Conservation (phyloP, 176 grass and related monocot species). For the Puccinellia tenuiflora region DNA sequence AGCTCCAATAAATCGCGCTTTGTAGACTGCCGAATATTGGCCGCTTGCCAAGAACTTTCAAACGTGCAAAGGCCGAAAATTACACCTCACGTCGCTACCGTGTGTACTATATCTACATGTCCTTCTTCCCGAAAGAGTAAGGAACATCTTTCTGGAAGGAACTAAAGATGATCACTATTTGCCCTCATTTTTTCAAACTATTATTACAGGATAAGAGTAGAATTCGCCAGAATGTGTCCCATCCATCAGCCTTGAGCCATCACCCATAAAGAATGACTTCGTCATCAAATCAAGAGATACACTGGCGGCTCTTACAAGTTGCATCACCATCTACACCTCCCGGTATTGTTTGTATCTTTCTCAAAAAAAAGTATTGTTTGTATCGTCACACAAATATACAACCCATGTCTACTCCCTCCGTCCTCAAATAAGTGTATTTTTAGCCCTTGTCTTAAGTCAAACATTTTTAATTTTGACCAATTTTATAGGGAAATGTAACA, state of each 20-base stretch:
- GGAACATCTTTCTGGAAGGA: neutral
- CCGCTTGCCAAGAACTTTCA: no score
- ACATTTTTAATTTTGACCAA: no score
- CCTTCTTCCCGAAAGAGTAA: neutral
- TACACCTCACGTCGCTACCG: neutral
- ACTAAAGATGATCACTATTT: neutral
- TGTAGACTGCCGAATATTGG: no score
- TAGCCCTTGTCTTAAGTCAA: no score
- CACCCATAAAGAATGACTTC: neutral
- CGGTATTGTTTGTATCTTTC: no score
- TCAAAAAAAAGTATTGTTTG: no score
- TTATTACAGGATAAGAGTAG: neutral
- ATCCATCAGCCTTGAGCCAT: neutral
- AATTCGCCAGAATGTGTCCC: neutral
- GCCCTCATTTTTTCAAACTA: neutral
- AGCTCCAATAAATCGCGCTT: no score
- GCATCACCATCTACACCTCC: neutral
- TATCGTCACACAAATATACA: neutral
- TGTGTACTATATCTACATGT: neutral
- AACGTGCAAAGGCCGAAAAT: no score
- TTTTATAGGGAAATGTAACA: no score
- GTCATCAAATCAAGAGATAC: slow-evolving; percentile 1
- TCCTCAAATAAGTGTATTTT: no score
- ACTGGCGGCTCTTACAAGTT: neutral
- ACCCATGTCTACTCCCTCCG: no score